A percentile compares a stretch with the other conserved stretches of the same genome.
phyloP scores from a whole-genome alignment of 2,329 filamentous ascomycete genomes.

The Cercospora zeina region DNA sequence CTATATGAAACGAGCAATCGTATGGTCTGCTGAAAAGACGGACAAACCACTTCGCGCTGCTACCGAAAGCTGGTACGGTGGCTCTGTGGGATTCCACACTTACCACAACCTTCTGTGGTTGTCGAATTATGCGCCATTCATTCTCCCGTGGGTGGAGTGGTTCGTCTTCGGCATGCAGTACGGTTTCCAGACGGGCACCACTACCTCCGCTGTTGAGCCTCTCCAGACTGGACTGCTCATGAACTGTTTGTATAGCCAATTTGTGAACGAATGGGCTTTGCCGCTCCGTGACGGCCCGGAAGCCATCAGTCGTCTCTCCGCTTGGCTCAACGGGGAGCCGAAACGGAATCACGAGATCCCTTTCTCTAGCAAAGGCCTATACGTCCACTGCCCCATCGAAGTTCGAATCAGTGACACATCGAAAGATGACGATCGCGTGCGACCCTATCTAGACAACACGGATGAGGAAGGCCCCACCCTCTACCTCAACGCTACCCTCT shows the following conservation, averaged over 20 bases:
- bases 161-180: constrained; percentile 98
- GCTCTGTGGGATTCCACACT: constrained; percentile 76
- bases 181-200: constrained; percentile 72
- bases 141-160: constrained; percentile 89
- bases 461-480: constrained; percentile 68
- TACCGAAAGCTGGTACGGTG: constrained; percentile 75
- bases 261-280: constrained; percentile 97
- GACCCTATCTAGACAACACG: constrained; percentile 73
- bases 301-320: constrained; percentile 75
- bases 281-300: constrained; percentile 84
- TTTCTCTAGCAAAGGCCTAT: constrained; percentile 74
- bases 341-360: constrained; percentile 67
- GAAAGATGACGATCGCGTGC: constrained; percentile 46
- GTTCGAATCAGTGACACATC: constrained; percentile 79
- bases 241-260: constrained; percentile 98
- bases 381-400: constrained; percentile 87
- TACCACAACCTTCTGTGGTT: constrained; percentile 90
- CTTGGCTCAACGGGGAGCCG: constrained; percentile 81
- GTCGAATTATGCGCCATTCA: constrained; percentile 71
- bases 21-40: constrained; percentile 86
- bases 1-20: constrained; percentile 80
- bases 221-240: constrained; percentile 80
- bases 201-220: constrained; percentile 74
- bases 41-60: constrained; percentile 61
- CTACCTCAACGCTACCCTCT: constrained; percentile 88